Evolutionary conservation across 164 flowering plant species (phyloP).

Genomic region (Cinnamomum chago): DNA sequence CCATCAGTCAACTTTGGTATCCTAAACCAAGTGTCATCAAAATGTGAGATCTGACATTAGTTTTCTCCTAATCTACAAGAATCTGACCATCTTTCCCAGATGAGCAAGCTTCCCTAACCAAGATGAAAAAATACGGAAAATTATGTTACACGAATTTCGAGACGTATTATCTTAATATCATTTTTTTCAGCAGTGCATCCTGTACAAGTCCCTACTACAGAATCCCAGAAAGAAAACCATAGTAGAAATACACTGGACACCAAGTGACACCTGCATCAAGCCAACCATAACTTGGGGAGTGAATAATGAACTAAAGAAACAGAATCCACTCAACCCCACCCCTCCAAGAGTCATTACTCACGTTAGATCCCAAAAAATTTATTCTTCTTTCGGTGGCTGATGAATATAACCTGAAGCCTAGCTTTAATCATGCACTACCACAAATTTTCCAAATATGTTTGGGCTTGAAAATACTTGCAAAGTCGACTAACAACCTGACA

Average conservation of each 20-base stretch:
- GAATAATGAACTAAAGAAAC: neutral
- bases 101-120: neutral
- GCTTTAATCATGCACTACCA: neutral
- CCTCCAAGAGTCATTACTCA: neutral
- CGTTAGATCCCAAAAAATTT: neutral
- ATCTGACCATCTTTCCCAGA: neutral
- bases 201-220: slow-evolving; percentile 1
- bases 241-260: neutral
- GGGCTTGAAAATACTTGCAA: neutral
- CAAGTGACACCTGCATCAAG: neutral
- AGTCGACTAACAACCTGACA: too few species aligned
- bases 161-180: neutral
- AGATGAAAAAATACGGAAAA: neutral
- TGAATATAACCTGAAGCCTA: neutral
- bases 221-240: neutral
- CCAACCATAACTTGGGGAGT: neutral
- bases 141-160: neutral
- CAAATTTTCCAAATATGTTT: neutral
- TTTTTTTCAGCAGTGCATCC: neutral
- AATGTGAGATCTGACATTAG: neutral
- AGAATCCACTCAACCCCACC: neutral
- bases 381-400: neutral
- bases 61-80: neutral
- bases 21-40: neutral
- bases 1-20: neutral